Conservation (phyloP, 225 moss, liverwort and hornwort species). For the Polytrichum formosum region DNA sequence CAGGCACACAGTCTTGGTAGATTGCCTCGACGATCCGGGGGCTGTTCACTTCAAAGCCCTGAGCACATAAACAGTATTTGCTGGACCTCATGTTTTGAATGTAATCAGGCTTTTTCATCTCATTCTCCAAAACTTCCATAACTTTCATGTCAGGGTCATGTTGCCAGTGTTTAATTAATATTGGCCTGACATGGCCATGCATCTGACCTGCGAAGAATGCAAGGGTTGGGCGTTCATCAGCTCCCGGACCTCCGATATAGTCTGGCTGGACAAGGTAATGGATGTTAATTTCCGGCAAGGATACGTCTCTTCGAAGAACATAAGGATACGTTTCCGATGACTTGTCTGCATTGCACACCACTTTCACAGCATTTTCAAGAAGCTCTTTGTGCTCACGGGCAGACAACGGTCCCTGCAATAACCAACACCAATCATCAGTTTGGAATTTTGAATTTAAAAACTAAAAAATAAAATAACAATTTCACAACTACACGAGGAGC, state of each 20-base stretch:
- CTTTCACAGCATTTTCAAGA: constrained; percentile 20
- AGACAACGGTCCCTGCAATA: constrained; percentile 12
- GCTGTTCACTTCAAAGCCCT: constrained; percentile 88
- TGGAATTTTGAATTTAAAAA: background rate
- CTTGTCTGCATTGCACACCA: constrained; percentile 37
- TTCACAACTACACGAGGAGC: no score
- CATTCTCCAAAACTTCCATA: constrained; percentile 46
- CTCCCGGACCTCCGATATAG: constrained; percentile 33
- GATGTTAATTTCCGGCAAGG: constrained; percentile 21
- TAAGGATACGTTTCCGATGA: constrained; percentile 19
- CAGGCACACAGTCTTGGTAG: constrained; percentile 83
- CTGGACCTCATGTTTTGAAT: constrained; percentile 68
- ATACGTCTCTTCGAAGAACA: constrained; percentile 17
- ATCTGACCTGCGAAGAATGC: constrained; percentile 73
- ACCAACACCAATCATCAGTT: background rate
- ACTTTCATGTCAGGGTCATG: constrained; percentile 65
- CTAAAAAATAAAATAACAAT: no score
- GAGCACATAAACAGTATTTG: constrained; percentile 85
- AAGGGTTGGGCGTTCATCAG: constrained; percentile 45
- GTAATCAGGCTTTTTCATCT: constrained; percentile 35
- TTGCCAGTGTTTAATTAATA: constrained; percentile 41
- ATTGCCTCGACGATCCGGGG: constrained; percentile 86
- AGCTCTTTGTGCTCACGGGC: constrained; percentile 7
- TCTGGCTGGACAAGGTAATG: constrained; percentile 6
- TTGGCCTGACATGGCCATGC: constrained; percentile 55